Conservation (phyloP, 495 filamentous ascomycete species). For the Xylaria cubensis region DNA sequence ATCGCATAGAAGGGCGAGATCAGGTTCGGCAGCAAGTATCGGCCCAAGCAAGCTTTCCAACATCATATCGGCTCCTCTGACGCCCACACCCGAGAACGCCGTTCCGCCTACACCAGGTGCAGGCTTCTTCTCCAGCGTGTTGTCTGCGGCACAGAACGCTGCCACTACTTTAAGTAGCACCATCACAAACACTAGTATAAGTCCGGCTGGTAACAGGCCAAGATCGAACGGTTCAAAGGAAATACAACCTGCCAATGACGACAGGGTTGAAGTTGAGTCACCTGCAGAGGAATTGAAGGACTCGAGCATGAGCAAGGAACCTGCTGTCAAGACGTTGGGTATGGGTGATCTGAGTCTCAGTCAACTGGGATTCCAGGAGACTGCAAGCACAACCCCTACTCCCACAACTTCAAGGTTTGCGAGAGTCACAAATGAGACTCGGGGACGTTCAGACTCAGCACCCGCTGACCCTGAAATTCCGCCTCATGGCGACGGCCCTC, state of each 20-base stretch:
- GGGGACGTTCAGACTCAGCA: slow-evolving; percentile 53
- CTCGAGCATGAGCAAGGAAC: slow-evolving; percentile 63
- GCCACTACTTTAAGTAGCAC: slow-evolving; percentile 84
- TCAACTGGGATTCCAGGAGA: slow-evolving; percentile 74
- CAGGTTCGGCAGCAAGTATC: slow-evolving; percentile 68
- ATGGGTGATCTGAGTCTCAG: slow-evolving; percentile 86
- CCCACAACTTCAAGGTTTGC: slow-evolving; percentile 50
- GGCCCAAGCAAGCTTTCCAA: slow-evolving; percentile 92
- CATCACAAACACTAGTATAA: slow-evolving; percentile 67
- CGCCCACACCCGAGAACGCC: slow-evolving; percentile 67
- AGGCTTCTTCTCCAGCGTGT: slow-evolving; percentile 92
- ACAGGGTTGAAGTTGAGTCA: slow-evolving; percentile 56
- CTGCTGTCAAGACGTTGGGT: slow-evolving; percentile 88
- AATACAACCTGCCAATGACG: slow-evolving; percentile 41
- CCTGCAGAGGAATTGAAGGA: slow-evolving; percentile 43
- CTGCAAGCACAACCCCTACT: slow-evolving; percentile 48
- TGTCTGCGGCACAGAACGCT: slow-evolving; percentile 92
- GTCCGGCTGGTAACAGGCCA: slow-evolving; percentile 47
- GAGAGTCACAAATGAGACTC: slow-evolving; percentile 46
- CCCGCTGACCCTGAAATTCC: slow-evolving; percentile 43
- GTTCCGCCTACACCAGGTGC: slow-evolving; percentile 50
- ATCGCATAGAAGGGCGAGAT: slow-evolving; percentile 58
- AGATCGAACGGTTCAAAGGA: slow-evolving; percentile 47
- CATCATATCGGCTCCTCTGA: slow-evolving; percentile 72
- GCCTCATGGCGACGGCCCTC: slow-evolving; percentile 32